Base-by-base conservation (phyloP, 179 eudicot species). In the Actinidia arguta region DNA sequence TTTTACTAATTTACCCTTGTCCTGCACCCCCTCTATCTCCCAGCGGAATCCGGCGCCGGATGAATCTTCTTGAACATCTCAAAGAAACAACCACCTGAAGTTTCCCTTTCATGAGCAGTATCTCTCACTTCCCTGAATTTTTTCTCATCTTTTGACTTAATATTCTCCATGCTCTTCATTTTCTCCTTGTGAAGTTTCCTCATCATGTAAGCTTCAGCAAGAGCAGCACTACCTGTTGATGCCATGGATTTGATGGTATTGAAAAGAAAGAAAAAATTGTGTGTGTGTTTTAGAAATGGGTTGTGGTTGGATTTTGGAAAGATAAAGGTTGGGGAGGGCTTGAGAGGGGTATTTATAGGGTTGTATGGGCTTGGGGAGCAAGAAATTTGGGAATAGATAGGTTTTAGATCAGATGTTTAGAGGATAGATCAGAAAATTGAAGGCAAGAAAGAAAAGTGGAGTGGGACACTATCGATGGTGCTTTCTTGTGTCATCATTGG, bases 51-150 rank as follows among this genome's bases (percentile, higher is more conserved):
- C 14, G 55, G 36, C 36, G 55, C 16, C 5, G 81, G 81, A 47
- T 78, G 81, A 56, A 78, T 64, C 81, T 78, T 78, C 81, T 48
- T 78, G 81, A 78, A 78, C 25, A 63, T 44, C 10, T 31, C 67
- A 58, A 39, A 20, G 31, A 27, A 63, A 59, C 59, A 78, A 39
- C 79, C 79, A 2, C 5, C n/a, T 18, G 64, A 42, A 10, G 75
- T 71, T 71, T 14, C 27, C 18, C 16, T 39, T 48, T 5, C 14
- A 51, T 62, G 44, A 24, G 22, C 25, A 71, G 17, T 47, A 31
- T 16, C 47, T 44, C 16, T 18, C 58, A 3, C 22, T 11, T 46
- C 8, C 52, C 22, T 6, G 10, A 16, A 4, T 50, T 24, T 0
- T 1, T 55, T 48, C 39, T 70, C 27, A 39, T 18, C 25, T 0